phyloP scores from a whole-genome alignment of 1,284 basidiomycete genomes.

The Leccinum huronense region DNA sequence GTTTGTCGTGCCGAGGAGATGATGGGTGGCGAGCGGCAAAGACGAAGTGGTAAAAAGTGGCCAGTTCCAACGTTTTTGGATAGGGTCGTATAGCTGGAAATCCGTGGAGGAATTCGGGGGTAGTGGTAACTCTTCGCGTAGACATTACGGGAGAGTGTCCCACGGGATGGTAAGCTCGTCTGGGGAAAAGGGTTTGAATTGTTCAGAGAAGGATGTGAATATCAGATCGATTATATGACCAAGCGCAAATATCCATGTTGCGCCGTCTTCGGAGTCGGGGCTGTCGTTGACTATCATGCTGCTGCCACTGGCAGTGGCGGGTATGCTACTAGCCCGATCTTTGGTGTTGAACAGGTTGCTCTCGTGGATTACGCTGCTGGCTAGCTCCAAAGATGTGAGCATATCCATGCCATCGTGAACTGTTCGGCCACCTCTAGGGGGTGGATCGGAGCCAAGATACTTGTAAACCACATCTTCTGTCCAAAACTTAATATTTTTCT shows the following conservation, averaged over 20 bases:
- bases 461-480: background rate
- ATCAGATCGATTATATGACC: background rate
- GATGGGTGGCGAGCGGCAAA: background rate
- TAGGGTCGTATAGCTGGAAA: background rate
- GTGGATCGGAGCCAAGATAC: background rate
- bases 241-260: background rate
- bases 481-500: background rate
- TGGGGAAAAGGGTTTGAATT: background rate
- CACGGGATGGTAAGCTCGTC: background rate
- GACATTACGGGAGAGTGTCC: background rate
- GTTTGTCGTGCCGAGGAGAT: background rate
- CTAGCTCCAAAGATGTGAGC: background rate
- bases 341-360: no score
- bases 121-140: background rate
- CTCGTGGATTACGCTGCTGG: background rate
- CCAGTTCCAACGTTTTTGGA: background rate
- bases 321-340: no score
- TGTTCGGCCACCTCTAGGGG: background rate
- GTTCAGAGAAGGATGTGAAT: background rate
- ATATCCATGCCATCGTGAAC: background rate
- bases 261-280: background rate
- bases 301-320: no score
- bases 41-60: background rate
- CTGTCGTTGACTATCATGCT: no score
- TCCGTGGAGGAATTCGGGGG: background rate